Evolutionary conservation across 495 filamentous ascomycete species (phyloP).

Genomic region (Lasiosphaeria ovina): DNA sequence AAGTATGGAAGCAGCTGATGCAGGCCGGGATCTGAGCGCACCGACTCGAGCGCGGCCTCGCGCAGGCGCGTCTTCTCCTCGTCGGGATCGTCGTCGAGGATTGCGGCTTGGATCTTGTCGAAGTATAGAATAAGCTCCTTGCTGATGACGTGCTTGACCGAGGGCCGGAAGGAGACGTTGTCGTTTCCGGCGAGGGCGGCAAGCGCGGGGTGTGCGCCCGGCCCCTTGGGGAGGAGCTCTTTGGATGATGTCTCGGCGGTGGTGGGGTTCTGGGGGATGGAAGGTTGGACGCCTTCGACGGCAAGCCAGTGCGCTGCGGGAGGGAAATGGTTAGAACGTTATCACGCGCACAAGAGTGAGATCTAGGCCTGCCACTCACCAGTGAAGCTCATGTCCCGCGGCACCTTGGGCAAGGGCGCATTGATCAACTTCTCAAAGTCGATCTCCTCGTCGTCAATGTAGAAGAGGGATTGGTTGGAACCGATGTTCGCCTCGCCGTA

Average conservation of each 20-base stretch:
- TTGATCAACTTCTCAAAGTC: constrained; percentile 99
- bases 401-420: constrained; percentile 88
- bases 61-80: constrained; percentile 65
- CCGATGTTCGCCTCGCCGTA: constrained; percentile 94
- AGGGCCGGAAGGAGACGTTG: constrained; percentile 76
- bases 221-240: constrained; percentile 84
- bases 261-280: constrained; percentile 92
- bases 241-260: constrained; percentile 72
- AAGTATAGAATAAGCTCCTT: constrained; percentile 98
- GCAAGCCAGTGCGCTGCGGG: constrained; percentile 86
- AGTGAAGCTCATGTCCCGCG: constrained; percentile 87
- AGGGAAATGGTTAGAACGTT: not conserved
- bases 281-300: constrained; percentile 92
- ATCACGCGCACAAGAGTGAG: not conserved
- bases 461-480: constrained; percentile 92
- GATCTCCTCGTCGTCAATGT: constrained; percentile 97
- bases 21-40: constrained; percentile 82
- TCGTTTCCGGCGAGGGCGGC: constrained; percentile 80
- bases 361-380: constrained; percentile 47
- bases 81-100: constrained; percentile 80
- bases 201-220: constrained; percentile 75
- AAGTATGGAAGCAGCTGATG: constrained; percentile 97
- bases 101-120: constrained; percentile 81
- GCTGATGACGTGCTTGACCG: constrained; percentile 91
- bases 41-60: constrained; percentile 75